Percentiles rank a stretch among this genome's conserved stretches.
Evolutionary conservation across 2,329 filamentous ascomycete species (phyloP).

Genomic region (Penicillium sp.): DNA sequence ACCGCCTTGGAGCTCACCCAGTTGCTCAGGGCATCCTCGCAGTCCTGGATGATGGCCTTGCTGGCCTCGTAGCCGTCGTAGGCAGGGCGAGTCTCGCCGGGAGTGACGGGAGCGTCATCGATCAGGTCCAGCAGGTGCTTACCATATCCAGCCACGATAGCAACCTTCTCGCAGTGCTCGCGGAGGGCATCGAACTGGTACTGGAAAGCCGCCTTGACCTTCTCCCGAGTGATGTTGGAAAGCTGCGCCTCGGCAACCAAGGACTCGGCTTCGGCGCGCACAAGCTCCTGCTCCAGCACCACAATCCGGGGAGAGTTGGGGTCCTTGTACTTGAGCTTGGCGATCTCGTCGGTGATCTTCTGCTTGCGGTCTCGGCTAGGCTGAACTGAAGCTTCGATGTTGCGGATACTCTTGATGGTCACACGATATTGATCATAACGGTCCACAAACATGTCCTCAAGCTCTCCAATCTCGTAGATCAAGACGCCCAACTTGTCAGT

Average conservation of each 20-base stretch:
- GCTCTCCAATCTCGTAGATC: constrained; percentile 96
- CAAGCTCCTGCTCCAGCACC: constrained; percentile 95
- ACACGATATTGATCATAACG: constrained; percentile 99
- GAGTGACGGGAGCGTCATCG: constrained; percentile 93
- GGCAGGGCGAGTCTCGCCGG: constrained; percentile 88
- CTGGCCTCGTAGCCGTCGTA: constrained; percentile 98
- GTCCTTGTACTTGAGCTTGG: constrained; percentile 99
- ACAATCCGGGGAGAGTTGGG: constrained; percentile 97
- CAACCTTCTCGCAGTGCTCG: constrained; percentile 96
- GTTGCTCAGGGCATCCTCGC: constrained; percentile 93
- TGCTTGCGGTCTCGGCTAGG: constrained; percentile 98
- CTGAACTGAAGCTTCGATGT: constrained; percentile 97
- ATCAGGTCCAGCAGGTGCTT: constrained; percentile 97
- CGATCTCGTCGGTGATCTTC: constrained; percentile 98
- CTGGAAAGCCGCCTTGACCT: constrained; percentile 95
- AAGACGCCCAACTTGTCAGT: constrained; percentile 98
- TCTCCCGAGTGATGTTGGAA: constrained; percentile 98
- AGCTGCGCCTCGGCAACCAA: constrained; percentile 96
- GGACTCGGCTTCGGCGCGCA: constrained; percentile 97
- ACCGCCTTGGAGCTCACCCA: constrained; percentile 90
- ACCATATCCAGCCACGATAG: constrained; percentile 94
- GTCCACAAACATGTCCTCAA: constrained; percentile 97
- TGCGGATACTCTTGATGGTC: constrained; percentile 98
- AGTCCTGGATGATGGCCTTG: constrained; percentile 98
- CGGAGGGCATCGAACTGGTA: constrained; percentile 98